Conservation (phyloP, 768 basidiomycete species). For the Boletus eberwhitei region DNA sequence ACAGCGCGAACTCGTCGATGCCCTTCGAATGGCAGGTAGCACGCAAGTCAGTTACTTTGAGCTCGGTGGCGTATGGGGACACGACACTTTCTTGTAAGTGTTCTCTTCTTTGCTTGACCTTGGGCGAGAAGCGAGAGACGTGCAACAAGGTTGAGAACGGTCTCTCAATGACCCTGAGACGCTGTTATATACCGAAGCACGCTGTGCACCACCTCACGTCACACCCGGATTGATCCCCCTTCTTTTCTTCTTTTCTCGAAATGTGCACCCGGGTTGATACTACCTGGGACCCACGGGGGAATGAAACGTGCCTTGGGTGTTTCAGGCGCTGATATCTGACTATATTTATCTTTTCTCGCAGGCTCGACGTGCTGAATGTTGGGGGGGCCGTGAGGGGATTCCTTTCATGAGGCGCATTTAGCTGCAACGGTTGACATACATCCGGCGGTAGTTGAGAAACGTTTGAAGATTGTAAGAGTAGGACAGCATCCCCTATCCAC, state of each 20-base stretch:
- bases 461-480: not conserved
- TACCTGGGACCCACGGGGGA: not conserved
- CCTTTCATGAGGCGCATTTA: constrained; percentile 45
- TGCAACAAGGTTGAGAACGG: not conserved
- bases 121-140: not conserved
- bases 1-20: constrained; percentile 92
- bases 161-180: not conserved
- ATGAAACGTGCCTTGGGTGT: not conserved
- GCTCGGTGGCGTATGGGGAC: constrained; percentile 98
- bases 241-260: not conserved
- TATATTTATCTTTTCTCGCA: constrained; percentile 24
- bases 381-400: constrained; percentile 91
- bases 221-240: constrained; percentile 6
- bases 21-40: constrained; percentile 88
- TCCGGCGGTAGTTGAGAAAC: not conserved
- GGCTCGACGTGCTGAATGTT: constrained; percentile 84
- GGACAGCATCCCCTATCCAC: not conserved
- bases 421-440: not conserved
- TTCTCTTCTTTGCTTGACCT: not conserved
- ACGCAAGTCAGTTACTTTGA: constrained; percentile 91
- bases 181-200: constrained; percentile 10
- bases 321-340: constrained; percentile 5
- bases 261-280: not conserved
- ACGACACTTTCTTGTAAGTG: constrained; percentile 92
- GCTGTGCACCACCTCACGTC: not conserved